Base-by-base conservation (phyloP, 2,329 filamentous ascomycete genomes). In the Pyrenophora tritici-repentis region DNA sequence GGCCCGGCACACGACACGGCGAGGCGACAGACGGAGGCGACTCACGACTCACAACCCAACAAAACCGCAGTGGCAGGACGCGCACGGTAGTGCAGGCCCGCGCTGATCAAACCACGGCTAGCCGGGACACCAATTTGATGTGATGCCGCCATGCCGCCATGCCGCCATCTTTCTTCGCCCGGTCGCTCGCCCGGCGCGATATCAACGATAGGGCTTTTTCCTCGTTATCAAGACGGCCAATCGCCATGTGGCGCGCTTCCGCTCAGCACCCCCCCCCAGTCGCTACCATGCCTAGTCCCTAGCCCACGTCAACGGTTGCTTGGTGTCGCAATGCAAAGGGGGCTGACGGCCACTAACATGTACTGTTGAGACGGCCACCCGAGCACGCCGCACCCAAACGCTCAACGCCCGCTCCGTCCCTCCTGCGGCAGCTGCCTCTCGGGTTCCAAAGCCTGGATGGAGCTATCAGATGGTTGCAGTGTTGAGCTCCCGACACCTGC, bases 71-170 rank as follows among this genome's bases (percentile, higher is more conserved):
- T n/a, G n/a, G n/a, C n/a, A 50, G 53, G 24, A 29, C 9, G 10
- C 34, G 43, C 48, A 42, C 38, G 37, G 33, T 45, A 10, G 33
- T 31, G 41, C 50, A 45, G 53, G 48, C 54, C 60, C 56, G 57
- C 52, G 66, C 45, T 65, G 66, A 67, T 71, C 67, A 69, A 66
- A 62, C 62, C 55, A 55, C 62, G 55, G 53, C 57, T 54, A 59
- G 54, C 58, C 54, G 47, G 53, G 50, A 51, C 54, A 47, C 50
- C 58, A 52, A 62, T 9, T 13, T 29, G 26, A 57, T 54, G 59
- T 29, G 26, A 57, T 54, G 59, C 56, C 42, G 39, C 43, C 18
- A 58, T 56, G n/a, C n/a, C n/a, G n/a, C n/a, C n/a, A 57, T 54
- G 59, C 56, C 42, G 39, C 43, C 18, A 58, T 56, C 55, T 58